Base-by-base conservation (phyloP, 2,329 filamentous ascomycete genomes). In the Verticillium zaregamsianum region DNA sequence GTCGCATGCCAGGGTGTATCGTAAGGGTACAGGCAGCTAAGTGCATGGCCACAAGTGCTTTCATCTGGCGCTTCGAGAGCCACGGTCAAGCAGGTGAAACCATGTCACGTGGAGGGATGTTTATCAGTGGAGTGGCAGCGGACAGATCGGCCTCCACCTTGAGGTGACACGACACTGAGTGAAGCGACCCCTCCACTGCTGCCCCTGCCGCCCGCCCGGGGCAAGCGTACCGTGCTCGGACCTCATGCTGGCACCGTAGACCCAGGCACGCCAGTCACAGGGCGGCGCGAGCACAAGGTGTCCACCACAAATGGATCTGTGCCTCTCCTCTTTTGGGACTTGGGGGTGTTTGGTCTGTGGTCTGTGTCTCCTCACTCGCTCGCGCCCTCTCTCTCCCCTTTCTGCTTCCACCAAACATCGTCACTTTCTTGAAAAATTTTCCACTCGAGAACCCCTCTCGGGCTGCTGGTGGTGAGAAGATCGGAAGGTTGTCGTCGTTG, bases 391-490 rank as follows among this genome's bases (percentile, higher is more conserved):
- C 5, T 35, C 57, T 55, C 62, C 31, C 31, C 40, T 58, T 59
- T 49, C 45, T 49, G 58, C 63, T 65, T 66, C 66, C 68, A 63
- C 64, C 32, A 59, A 56, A 33, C 45, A 57, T 39, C 45, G 60
- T 68, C 62, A 61, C 37, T 62, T 64, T 60, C 59, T 64, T 62
- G 63, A 66, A 68, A 60, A 61, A 37, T 61, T 56, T 64, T 59
- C 60, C 62, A 60, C 56, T 58, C 59, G 62, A 64, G 62, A 57
- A 64, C 61, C 61, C 61, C 57, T 64, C 62, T 63, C 59, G 64
- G 70, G 69, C 68, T 57, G 69, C 70, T 68, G 70, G 69, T 66
- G 70, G 68, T 64, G 70, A 63, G 63, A 66, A 63, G 66, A 66
- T 67, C 58, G 67, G 65, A 68, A 64, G 64, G 63, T 66, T 61